phyloP scores from a whole-genome alignment of 2,329 filamentous ascomycete species.

The Colletotrichum sublineola region DNA sequence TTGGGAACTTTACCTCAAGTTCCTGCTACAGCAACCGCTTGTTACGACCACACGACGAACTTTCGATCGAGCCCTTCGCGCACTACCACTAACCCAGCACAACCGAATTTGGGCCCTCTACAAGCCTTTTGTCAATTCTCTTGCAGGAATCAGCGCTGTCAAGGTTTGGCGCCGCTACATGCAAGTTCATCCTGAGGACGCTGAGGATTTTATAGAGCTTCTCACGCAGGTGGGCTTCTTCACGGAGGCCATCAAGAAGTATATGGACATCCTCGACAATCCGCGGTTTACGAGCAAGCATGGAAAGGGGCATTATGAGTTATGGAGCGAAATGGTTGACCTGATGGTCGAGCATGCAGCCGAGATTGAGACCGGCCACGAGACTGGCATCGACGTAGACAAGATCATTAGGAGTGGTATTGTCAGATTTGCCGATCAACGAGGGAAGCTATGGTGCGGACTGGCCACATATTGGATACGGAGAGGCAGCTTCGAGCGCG shows the following conservation, averaged over 20 bases:
- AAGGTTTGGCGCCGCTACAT: conserved; percentile 97
- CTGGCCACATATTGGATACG: conserved; percentile 98
- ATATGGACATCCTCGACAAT: conserved; percentile 93
- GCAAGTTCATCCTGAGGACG: conserved; percentile 95
- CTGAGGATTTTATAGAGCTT: conserved; percentile 94
- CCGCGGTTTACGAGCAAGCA: conserved; percentile 91
- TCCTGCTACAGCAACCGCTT: conserved; percentile 91
- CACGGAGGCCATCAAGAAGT: conserved; percentile 90
- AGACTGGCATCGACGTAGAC: conserved; percentile 89
- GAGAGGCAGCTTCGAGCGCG: conserved; percentile 90
- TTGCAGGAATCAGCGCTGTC: conserved; percentile 89
- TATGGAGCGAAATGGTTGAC: conserved; percentile 99
- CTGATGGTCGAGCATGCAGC: conserved; percentile 91
- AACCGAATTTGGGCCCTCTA: conserved; percentile 96
- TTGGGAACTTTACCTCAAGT: conserved; percentile 97
- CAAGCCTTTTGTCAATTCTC: conserved; percentile 89
- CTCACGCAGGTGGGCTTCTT: conserved; percentile 85
- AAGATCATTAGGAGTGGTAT: conserved; percentile 94
- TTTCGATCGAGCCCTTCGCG: conserved; percentile 92
- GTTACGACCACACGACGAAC: conserved; percentile 87
- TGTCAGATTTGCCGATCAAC: conserved; percentile 89
- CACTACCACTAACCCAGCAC: conserved; percentile 94
- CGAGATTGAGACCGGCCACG: conserved; percentile 83
- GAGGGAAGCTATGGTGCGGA: conserved; percentile 94
- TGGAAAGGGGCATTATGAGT: conserved; percentile 93